A percentile compares a stretch with the other conserved stretches of the same genome.
Conservation (phyloP, 2,329 filamentous ascomycete species). For the Aureobasidium uvarum region DNA sequence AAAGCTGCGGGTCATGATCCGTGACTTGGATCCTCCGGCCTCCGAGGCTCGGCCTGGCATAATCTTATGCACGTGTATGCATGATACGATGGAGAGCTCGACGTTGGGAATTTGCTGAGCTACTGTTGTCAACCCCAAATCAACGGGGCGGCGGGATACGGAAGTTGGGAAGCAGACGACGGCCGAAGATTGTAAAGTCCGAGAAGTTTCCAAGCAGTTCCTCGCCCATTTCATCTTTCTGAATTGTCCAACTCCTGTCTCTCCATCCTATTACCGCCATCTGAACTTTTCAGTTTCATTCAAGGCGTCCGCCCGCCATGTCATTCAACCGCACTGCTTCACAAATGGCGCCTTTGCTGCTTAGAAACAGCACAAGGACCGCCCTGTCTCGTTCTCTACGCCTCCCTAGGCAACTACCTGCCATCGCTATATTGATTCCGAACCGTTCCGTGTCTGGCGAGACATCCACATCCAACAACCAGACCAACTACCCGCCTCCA, state of each 20-base stretch:
- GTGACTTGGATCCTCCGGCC: neutral
- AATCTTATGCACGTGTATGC: too few relatives aligned
- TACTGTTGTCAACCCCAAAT: too few relatives aligned
- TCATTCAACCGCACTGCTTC: constrained; percentile 47
- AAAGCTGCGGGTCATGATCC: neutral
- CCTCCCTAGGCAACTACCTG: constrained; percentile 54
- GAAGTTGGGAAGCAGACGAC: too few relatives aligned
- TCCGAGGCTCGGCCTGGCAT: neutral
- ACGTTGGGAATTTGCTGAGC: too few relatives aligned
- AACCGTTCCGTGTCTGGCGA: constrained; percentile 56
- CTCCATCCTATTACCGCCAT: constrained; percentile 19
- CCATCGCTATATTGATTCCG: constrained; percentile 58
- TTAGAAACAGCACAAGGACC: constrained; percentile 46
- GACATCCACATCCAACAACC: constrained; percentile 51
- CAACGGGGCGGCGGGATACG: too few relatives aligned
- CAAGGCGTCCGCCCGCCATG: constrained; percentile 41
- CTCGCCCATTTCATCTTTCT: constrained; percentile 1
- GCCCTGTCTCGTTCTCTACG: constrained; percentile 43
- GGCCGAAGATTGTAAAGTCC: too few relatives aligned
- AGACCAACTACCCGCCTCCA: constrained; percentile 67
- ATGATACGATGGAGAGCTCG: too few relatives aligned
- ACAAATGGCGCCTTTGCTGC: constrained; percentile 49
- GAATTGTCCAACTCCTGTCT: neutral
- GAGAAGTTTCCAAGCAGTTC: neutral
- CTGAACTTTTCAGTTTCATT: neutral